A percentile compares a stretch with the other conserved stretches of the same genome.
Conservation (phyloP, 306 rosid species). For the Morella rubra region DNA sequence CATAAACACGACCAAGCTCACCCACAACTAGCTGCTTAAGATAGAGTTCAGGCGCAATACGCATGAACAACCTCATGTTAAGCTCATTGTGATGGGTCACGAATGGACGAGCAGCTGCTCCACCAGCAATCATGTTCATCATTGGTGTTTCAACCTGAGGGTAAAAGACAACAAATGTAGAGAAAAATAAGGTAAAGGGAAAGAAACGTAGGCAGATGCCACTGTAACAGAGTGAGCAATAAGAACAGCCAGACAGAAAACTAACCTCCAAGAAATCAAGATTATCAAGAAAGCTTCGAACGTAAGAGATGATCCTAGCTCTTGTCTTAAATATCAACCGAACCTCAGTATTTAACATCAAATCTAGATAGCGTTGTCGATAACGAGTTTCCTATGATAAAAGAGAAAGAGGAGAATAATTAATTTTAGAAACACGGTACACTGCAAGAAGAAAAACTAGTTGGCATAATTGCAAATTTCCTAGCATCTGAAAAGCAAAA, state of each 20-base stretch:
- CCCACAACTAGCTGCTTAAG: slow-evolving; percentile 94
- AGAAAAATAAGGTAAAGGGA: not conserved
- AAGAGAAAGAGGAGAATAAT: not conserved
- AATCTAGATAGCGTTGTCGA: slow-evolving; percentile 81
- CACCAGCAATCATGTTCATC: slow-evolving; percentile 99
- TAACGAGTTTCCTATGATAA: slow-evolving; percentile 82
- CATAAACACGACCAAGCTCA: slow-evolving; percentile 96
- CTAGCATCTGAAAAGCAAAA: not conserved
- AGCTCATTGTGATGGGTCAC: slow-evolving; percentile 91
- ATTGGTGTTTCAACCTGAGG: slow-evolving; percentile 95
- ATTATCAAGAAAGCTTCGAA: slow-evolving; percentile 68
- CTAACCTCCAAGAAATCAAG: slow-evolving; percentile 94
- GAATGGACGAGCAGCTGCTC: slow-evolving; percentile 96
- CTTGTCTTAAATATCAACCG: slow-evolving; percentile 85
- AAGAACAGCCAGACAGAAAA: slow-evolving; percentile 14
- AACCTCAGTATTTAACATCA: slow-evolving; percentile 80
- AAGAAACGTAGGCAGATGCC: not conserved
- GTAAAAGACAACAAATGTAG: slow-evolving; percentile 22
- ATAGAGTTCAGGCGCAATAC: slow-evolving; percentile 94
- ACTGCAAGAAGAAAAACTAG: not conserved
- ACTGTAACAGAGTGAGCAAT: not conserved
- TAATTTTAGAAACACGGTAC: not conserved
- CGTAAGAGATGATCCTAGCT: slow-evolving; percentile 54
- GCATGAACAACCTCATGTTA: slow-evolving; percentile 79
- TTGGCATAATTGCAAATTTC: not conserved